Evolutionary conservation across 495 filamentous ascomycete genomes (phyloP), one percentile per base, ranked within the genome.

Genomic region (Neurospora sp.): DNA sequence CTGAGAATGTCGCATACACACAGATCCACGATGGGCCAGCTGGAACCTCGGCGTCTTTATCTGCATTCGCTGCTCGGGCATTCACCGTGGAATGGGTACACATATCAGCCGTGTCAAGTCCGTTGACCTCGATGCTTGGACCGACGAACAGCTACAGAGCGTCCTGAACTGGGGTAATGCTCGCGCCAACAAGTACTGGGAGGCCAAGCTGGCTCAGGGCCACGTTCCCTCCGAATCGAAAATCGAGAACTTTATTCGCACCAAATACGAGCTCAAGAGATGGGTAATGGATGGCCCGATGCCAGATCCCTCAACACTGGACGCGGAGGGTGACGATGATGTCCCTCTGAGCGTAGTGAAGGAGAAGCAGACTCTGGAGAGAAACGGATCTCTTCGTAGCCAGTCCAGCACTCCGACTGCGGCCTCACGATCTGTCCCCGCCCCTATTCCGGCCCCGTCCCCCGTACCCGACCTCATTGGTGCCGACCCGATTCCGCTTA

Each of bases 231-330:
- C 95, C n/a, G 95, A 98, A 84, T 88, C 93, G 62, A 99, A 99
- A 85, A 98, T 99, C 75, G 96, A 98, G 86, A 99, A 98, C 83
- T 99, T 99, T 76, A 97, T 99, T 75, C 89, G 96, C 59, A 99
- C 96, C 42, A 99, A 99, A 82, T 99, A 99, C 81, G 96, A 99
- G 78, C 91, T 93, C 10, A 98, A 97, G 86, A 87, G 96, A 83
- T 99, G 96, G 96, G 92, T 94, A 3, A 97, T 98, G 95, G 96
- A 99, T 73, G 96, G 96, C 4, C 88, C 87, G 12, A 94, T 98
- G 83, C 96, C 96, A 10, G 93, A 98, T 78, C 96, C 96, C 31
- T 86, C 92, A 0, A 93, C 90, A n/a, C 82, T 99, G 71, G 92
- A 94, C 39, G 90, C 85, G 39, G 93, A 92, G 7, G 92, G 89